A percentile compares a stretch with the other conserved stretches of the same genome.
Conservation (phyloP, 2,329 filamentous ascomycete species). For the Diaporthe longicolla region DNA sequence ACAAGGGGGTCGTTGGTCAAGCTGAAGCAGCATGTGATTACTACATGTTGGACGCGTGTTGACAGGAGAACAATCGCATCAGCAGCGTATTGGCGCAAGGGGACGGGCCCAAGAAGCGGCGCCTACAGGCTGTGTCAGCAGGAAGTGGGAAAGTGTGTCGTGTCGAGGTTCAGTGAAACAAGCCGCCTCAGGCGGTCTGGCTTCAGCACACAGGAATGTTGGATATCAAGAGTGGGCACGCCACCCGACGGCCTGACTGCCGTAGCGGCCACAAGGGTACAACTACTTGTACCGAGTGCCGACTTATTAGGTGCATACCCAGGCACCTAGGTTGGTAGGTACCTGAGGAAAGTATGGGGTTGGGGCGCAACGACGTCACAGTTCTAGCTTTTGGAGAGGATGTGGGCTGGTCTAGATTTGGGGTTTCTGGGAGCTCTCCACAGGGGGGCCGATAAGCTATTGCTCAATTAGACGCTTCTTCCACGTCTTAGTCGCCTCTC, state of each 20-base stretch:
- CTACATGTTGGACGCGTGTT: conserved; percentile 32
- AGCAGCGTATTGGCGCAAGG: background rate
- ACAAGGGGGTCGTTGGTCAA: conserved; percentile 11
- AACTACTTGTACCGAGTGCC: background rate
- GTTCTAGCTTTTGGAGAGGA: background rate
- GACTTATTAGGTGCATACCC: too few relatives aligned
- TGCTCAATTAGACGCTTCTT: background rate
- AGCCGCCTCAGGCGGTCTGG: background rate
- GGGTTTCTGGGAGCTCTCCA: conserved; percentile 9
- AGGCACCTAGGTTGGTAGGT: too few relatives aligned
- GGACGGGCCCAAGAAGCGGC: background rate
- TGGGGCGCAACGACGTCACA: background rate
- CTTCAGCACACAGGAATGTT: background rate
- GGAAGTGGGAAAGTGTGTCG: background rate
- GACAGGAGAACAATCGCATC: background rate
- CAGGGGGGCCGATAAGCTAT: background rate
- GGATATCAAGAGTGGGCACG: background rate
- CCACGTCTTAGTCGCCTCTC: background rate
- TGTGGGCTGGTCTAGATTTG: background rate
- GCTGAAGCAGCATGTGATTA: conserved; percentile 5
- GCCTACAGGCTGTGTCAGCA: background rate
- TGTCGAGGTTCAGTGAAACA: background rate
- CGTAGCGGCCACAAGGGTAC: background rate
- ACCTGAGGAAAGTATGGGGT: background rate
- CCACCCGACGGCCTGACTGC: too few relatives aligned